Percentiles rank a stretch among this genome's conserved stretches.
Conservation (phyloP, 2,329 filamentous ascomycete species). For the Penicillium sp. region DNA sequence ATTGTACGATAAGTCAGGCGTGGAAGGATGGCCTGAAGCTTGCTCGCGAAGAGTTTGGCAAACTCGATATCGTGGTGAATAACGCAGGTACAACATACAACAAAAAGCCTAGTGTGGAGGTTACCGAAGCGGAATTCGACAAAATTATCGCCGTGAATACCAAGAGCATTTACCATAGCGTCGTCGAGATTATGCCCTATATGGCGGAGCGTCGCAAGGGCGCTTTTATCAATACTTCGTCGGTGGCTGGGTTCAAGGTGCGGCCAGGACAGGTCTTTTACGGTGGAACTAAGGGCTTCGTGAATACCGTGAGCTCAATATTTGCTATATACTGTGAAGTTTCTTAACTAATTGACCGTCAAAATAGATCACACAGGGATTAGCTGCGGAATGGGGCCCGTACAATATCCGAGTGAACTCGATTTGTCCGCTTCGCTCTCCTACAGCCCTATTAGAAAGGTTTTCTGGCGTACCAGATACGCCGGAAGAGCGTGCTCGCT, state of each 20-base stretch:
- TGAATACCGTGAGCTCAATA: slow-evolving; percentile 31
- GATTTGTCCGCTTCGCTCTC: slow-evolving; percentile 26
- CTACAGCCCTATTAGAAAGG: slow-evolving; percentile 43
- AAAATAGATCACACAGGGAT: slow-evolving; percentile 18
- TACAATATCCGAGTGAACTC: slow-evolving; percentile 31
- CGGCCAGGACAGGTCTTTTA: slow-evolving; percentile 48
- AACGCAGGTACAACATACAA: slow-evolving; percentile 47
- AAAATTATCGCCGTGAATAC: slow-evolving; percentile 47
- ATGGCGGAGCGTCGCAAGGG: slow-evolving; percentile 39
- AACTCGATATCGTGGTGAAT: slow-evolving; percentile 50
- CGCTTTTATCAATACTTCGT: slow-evolving; percentile 45
- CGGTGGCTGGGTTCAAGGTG: slow-evolving; percentile 41
- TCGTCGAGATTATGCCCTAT: slow-evolving; percentile 39
- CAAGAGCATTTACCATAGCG: slow-evolving; percentile 43
- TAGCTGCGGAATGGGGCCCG: slow-evolving; percentile 32
- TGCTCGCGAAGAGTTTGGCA: slow-evolving; percentile 15
- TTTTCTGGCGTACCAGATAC: slow-evolving; percentile 49
- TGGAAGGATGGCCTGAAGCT: background rate
- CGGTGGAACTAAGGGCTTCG: slow-evolving; percentile 46
- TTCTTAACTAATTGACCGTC: slow-evolving; percentile 1
- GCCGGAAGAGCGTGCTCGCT: slow-evolving; percentile 42
- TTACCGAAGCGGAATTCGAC: slow-evolving; percentile 47
- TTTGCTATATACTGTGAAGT: background rate
- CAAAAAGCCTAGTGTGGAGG: slow-evolving; percentile 43
- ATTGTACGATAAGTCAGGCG: background rate